These are phyloP conservation scores for Schizosaccharomyces cryophilus DNA, from an alignment of 805 yeast species.

Conservation along the genomic window DNA sequence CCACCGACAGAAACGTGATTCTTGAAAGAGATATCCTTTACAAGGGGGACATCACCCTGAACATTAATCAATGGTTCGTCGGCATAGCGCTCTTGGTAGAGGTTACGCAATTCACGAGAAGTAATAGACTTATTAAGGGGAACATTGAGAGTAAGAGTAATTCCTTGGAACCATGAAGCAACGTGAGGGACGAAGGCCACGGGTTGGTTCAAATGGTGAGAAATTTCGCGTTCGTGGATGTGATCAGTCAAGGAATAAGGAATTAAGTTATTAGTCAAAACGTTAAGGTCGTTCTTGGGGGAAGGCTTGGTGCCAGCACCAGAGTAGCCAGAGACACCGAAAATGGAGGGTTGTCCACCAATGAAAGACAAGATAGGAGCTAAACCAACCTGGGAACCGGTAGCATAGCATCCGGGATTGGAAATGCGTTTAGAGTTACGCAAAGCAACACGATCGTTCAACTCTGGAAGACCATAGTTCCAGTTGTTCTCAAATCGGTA, in stretches of 20 bases:
- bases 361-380: constrained; percentile 51
- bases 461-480: constrained; percentile 89
- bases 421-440: constrained; percentile 58
- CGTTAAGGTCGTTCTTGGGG: constrained; percentile 66
- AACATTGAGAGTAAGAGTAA: constrained; percentile 69
- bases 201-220: constrained; percentile 46
- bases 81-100: constrained; percentile 69
- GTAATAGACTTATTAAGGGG: constrained; percentile 47
- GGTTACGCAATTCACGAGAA: constrained; percentile 56
- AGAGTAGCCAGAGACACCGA: constrained; percentile 94
- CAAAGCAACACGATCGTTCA: constrained; percentile 42
- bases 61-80: constrained; percentile 69
- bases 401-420: constrained; percentile 98
- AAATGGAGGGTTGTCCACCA: constrained; percentile 55
- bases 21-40: constrained; percentile 71
- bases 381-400: constrained; percentile 84
- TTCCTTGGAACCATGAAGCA: constrained; percentile 95
- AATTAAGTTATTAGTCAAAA: constrained; percentile 58
- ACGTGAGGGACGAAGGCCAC: constrained; percentile 93
- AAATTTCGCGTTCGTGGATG: constrained; percentile 85
- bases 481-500: constrained; percentile 74
- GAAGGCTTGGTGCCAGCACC: constrained; percentile 99
- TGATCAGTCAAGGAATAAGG: constrained; percentile 94
- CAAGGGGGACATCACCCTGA: constrained; percentile 81
- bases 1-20: constrained; percentile 90